phyloP scores from a whole-genome alignment of 176 grass and related monocot species.

The Guadua angustifolia region DNA sequence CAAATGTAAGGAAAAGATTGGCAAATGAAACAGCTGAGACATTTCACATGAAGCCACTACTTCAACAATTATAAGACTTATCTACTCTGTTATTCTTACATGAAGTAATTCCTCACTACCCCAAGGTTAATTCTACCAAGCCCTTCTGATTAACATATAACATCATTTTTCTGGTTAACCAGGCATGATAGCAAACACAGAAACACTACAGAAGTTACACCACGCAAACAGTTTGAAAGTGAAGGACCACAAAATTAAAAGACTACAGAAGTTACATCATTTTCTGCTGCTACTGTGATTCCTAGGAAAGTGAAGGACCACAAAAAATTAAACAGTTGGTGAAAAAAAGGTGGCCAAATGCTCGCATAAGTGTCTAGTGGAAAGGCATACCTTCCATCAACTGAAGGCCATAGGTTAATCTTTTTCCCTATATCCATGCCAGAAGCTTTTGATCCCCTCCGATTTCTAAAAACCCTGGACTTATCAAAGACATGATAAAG shows the following conservation, averaged over 20 bases:
- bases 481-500: conserved; percentile 37
- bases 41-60: conserved; percentile 14
- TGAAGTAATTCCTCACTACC: no score
- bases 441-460: neutral
- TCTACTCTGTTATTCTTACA: no score
- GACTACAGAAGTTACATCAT: no score
- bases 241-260: neutral
- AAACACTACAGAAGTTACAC: neutral
- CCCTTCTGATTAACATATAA: neutral
- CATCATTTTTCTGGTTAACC: conserved; percentile 5
- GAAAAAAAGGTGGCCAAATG: conserved; percentile 7
- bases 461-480: conserved; percentile 21
- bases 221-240: neutral
- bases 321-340: neutral
- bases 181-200: neutral
- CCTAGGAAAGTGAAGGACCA: no score
- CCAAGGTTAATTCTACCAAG: neutral
- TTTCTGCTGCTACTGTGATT: no score
- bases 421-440: neutral
- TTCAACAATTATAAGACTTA: neutral
- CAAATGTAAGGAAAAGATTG: neutral
- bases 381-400: conserved; percentile 33
- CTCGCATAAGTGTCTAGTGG: neutral
- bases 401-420: conserved; percentile 9
- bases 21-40: neutral